Conservation (phyloP, 2,329 filamentous ascomycete genomes). For the Gnomoniopsis smithogilvyi region DNA sequence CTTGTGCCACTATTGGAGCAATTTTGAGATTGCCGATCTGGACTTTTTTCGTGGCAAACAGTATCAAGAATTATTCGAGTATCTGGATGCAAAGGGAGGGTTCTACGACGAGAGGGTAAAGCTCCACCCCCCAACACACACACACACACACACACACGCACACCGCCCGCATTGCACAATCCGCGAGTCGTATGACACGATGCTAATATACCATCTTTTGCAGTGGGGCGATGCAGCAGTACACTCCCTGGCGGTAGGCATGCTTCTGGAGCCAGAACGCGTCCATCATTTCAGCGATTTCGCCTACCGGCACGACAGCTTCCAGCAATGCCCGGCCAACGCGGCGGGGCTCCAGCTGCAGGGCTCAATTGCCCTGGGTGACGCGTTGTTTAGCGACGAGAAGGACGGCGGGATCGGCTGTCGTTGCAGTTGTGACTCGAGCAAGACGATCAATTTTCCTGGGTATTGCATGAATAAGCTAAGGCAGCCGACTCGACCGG, state of each 20-base stretch:
- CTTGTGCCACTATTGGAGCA: slow-evolving; percentile 45
- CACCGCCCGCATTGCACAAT: not conserved
- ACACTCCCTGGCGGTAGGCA: slow-evolving; percentile 39
- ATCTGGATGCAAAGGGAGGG: slow-evolving; percentile 37
- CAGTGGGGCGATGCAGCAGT: slow-evolving; percentile 44
- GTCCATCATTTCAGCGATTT: slow-evolving; percentile 43
- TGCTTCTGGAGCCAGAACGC: slow-evolving; percentile 36
- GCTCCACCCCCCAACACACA: slow-evolving; percentile 17
- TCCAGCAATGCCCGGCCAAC: slow-evolving; percentile 33
- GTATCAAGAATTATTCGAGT: slow-evolving; percentile 39
- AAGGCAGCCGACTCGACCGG: slow-evolving; percentile 31
- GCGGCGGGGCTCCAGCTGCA: slow-evolving; percentile 33
- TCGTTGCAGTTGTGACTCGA: slow-evolving; percentile 38
- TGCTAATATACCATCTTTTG: slow-evolving; percentile 1
- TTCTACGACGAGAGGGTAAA: slow-evolving; percentile 42
- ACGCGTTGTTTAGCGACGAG: slow-evolving; percentile 14
- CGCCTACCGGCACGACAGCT: slow-evolving; percentile 37
- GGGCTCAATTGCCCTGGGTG: slow-evolving; percentile 28
- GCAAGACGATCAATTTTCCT: slow-evolving; percentile 28
- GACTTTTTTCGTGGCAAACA: slow-evolving; percentile 38
- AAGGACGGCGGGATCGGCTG: slow-evolving; percentile 35
- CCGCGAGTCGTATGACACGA: not conserved
- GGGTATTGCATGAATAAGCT: slow-evolving; percentile 35
- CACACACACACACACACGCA: too few relatives aligned
- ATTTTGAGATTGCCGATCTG: slow-evolving; percentile 45